phyloP scores from a whole-genome alignment of 2,329 filamentous ascomycete species.

The Emergomyces orientalis region DNA sequence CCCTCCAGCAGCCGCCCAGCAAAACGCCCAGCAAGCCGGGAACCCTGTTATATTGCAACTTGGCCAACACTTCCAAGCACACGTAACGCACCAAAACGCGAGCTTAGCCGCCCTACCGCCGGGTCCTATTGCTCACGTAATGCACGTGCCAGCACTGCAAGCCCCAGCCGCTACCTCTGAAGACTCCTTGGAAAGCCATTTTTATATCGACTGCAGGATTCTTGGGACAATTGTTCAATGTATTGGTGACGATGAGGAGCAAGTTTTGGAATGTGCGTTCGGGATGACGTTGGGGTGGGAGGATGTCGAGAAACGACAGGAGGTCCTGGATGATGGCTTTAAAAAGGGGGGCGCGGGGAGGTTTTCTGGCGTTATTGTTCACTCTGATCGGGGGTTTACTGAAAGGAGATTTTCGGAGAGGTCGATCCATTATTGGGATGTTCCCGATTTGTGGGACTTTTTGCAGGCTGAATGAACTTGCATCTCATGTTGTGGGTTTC shows the following conservation, averaged over 20 bases:
- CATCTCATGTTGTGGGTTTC: not conserved
- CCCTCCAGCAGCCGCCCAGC: not conserved
- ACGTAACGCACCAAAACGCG: not conserved
- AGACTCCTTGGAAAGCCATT: not conserved
- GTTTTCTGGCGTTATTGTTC: constrained; percentile 20
- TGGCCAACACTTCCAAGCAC: not conserved
- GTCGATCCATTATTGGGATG: not conserved
- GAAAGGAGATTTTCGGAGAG: not conserved
- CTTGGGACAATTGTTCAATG: constrained; percentile 22
- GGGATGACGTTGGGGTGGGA: constrained; percentile 22
- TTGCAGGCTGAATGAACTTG: not conserved
- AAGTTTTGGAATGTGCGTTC: constrained; percentile 21
- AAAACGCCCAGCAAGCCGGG: not conserved
- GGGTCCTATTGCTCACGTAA: not conserved
- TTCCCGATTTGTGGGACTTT: not conserved
- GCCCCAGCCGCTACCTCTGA: not conserved
- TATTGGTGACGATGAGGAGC: constrained; percentile 21
- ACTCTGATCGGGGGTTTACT: not conserved
- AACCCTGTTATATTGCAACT: not conserved
- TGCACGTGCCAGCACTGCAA: not conserved
- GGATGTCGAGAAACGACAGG: constrained; percentile 16
- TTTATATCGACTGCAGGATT: constrained; percentile 12
- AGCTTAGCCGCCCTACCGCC: not conserved
- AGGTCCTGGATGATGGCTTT: constrained; percentile 22
- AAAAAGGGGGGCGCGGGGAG: constrained; percentile 24